These are phyloP conservation scores for Candida jianshihensis DNA, from an alignment of 805 yeast species.

Conservation along the genomic window DNA sequence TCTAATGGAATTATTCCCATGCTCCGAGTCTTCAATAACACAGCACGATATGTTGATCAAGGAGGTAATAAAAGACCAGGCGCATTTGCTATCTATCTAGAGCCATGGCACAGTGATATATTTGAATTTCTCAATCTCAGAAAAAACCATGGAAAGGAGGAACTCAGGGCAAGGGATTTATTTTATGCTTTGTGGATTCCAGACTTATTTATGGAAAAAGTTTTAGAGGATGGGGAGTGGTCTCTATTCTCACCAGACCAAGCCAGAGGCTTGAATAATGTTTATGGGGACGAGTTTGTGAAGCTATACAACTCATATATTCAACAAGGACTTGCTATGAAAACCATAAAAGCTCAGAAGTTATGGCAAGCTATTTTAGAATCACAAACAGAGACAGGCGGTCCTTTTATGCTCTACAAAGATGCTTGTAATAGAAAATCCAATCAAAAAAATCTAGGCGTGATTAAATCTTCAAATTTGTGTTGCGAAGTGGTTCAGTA, in stretches of 20 bases:
- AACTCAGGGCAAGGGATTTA: constrained; percentile 84
- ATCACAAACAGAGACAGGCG: constrained; percentile 94
- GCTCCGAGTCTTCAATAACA: constrained; percentile 90
- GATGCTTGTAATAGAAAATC: constrained; percentile 85
- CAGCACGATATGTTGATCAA: constrained; percentile 96
- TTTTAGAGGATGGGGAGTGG: constrained; percentile 76
- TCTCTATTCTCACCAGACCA: constrained; percentile 83
- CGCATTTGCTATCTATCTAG: constrained; percentile 88
- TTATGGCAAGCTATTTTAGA: constrained; percentile 86
- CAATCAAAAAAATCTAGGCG: constrained; percentile 88
- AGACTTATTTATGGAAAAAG: constrained; percentile 89
- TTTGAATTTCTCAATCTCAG: constrained; percentile 81
- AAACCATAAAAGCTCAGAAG: constrained; percentile 76
- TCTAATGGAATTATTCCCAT: constrained; percentile 94
- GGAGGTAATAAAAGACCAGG: constrained; percentile 99
- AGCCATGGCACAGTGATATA: constrained; percentile 96
- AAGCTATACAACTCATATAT: constrained; percentile 68
- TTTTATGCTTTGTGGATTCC: constrained; percentile 94
- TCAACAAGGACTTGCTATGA: constrained; percentile 54
- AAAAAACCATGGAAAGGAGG: constrained; percentile 94
- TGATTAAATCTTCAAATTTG: constrained; percentile 86
- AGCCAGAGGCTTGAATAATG: constrained; percentile 80
- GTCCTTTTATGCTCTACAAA: constrained; percentile 90
- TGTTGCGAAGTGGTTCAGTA: constrained; percentile 94
- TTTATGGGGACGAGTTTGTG: constrained; percentile 80